Conservation (phyloP, 2,329 filamentous ascomycete species). For the Scopulariopsis brevicaulis region DNA sequence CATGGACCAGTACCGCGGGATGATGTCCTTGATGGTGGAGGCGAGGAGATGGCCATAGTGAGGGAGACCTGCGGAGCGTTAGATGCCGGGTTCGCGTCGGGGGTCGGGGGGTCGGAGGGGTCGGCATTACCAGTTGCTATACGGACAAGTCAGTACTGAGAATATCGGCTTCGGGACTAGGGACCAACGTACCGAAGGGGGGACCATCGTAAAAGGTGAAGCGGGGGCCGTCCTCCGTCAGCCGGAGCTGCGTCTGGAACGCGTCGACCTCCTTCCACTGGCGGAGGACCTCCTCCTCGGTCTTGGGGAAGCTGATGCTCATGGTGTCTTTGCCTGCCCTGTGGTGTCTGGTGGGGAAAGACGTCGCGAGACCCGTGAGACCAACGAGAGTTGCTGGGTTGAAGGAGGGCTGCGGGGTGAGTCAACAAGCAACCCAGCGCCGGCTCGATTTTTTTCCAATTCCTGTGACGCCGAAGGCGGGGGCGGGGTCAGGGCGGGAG, state of each 20-base stretch:
- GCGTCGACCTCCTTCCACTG: constrained; percentile 13
- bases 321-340: constrained; percentile 3
- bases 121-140: background rate
- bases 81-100: background rate
- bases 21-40: constrained; percentile 87
- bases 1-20: constrained; percentile 87
- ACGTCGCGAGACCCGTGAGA: background rate
- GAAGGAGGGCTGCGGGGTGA: background rate
- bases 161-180: background rate
- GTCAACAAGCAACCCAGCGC: background rate
- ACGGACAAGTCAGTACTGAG: background rate
- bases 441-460: background rate
- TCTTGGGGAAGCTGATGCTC: constrained; percentile 12
- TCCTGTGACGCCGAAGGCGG: background rate
- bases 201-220: constrained; percentile 95
- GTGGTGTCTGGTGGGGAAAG: background rate
- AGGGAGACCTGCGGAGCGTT: constrained; percentile 10
- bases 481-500: background rate
- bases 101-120: background rate
- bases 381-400: background rate
- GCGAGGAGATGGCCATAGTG: constrained; percentile 55
- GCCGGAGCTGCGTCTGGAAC: constrained; percentile 18
- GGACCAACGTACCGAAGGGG: constrained; percentile 36
- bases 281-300: constrained; percentile 10
- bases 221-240: constrained; percentile 69